Evolutionary conservation across 208 protist species (phyloP).

Genomic region (Acanthamoeba healyi): DNA sequence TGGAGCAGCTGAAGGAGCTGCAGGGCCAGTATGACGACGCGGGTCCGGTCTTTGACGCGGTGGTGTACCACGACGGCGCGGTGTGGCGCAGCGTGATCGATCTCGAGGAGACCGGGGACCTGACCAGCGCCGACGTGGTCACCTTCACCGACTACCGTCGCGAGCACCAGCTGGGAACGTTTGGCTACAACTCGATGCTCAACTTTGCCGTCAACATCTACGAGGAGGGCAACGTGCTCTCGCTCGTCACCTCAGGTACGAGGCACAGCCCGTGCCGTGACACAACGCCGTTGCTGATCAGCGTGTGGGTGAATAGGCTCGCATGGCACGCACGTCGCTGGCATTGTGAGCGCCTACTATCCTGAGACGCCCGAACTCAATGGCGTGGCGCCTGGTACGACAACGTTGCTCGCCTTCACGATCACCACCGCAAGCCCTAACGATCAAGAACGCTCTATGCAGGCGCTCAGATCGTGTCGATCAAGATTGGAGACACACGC

Average conservation of each 20-base stretch:
- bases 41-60: constrained; percentile 80
- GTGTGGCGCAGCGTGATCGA: constrained; percentile 82
- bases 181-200: constrained; percentile 69
- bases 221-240: constrained; percentile 86
- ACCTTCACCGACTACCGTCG: constrained; percentile 46
- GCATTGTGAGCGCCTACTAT: constrained; percentile 88
- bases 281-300: not conserved
- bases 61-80: constrained; percentile 79
- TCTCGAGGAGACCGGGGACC: constrained; percentile 76
- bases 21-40: constrained; percentile 68
- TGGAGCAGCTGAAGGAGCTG: constrained; percentile 70
- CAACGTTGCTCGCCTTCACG: not conserved
- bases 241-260: constrained; percentile 80
- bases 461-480: constrained; percentile 84
- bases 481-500: constrained; percentile 89
- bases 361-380: constrained; percentile 86
- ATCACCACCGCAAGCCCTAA: not conserved
- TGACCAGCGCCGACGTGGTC: constrained; percentile 33
- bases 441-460: not conserved
- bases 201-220: constrained; percentile 86
- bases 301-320: constrained; percentile 54
- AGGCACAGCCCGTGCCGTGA: not conserved
- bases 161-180: constrained; percentile 62
- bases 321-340: constrained; percentile 90
- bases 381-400: constrained; percentile 82